Conservation (phyloP, 192 early-diverging fungal genomes). For the Phycomyces blakesleeanus region DNA sequence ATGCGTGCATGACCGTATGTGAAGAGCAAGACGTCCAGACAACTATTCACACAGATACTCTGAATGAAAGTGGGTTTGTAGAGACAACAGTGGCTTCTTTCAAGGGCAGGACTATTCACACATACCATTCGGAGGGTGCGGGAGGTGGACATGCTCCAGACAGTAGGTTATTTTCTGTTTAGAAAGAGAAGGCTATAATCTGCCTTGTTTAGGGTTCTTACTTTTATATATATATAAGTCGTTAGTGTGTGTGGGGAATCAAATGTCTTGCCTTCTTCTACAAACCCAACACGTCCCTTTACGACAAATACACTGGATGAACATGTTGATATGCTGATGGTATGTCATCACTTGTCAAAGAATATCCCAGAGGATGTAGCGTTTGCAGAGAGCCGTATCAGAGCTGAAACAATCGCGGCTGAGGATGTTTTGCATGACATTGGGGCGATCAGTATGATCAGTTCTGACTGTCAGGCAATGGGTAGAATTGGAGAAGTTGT, state of each 20-base stretch:
- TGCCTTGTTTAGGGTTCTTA: too few relatives aligned
- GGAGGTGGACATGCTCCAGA: slow-evolving; percentile 94
- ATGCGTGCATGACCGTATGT: slow-evolving; percentile 79
- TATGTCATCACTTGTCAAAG: slow-evolving; percentile 93
- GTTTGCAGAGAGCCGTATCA: slow-evolving; percentile 94
- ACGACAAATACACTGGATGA: slow-evolving; percentile 96
- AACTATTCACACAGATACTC: slow-evolving; percentile 94
- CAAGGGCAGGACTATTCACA: slow-evolving; percentile 88
- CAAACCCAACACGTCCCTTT: slow-evolving; percentile 92
- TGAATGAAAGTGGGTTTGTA: slow-evolving; percentile 97
- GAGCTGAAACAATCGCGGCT: slow-evolving; percentile 95
- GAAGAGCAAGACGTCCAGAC: slow-evolving; percentile 85
- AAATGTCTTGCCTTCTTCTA: slow-evolving; percentile 91
- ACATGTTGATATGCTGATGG: slow-evolving; percentile 98
- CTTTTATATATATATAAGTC: too few relatives aligned
- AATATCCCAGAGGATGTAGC: slow-evolving; percentile 94
- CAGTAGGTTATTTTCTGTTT: slow-evolving; percentile 32
- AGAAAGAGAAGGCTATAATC: too few relatives aligned
- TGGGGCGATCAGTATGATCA: slow-evolving; percentile 93
- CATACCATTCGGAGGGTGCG: slow-evolving; percentile 95
- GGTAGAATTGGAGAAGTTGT: slow-evolving; percentile 94
- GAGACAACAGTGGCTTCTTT: slow-evolving; percentile 87
- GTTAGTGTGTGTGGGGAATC: slow-evolving; percentile 71
- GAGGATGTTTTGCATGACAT: slow-evolving; percentile 95
- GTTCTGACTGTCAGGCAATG: slow-evolving; percentile 95